These are phyloP conservation scores for Luffa aegyptiaca DNA, from an alignment of 306 rosid genomes.

Conservation along the genomic window DNA sequence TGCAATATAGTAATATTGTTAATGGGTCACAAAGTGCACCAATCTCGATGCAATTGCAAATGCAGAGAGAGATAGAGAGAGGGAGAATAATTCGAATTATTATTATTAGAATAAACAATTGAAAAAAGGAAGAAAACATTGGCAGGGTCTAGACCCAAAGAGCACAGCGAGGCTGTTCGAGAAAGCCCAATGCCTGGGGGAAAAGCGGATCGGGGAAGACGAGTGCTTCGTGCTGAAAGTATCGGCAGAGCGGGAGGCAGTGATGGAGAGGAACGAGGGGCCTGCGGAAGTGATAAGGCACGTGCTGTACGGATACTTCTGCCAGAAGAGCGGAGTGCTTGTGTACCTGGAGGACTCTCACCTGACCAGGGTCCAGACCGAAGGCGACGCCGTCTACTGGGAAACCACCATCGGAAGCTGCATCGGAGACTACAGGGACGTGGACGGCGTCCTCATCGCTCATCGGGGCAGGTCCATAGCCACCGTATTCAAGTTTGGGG, in stretches of 20 bases:
- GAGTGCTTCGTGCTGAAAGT: constrained; percentile 87
- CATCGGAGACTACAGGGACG: constrained; percentile 71
- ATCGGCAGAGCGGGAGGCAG: constrained; percentile 65
- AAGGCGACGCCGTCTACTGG: constrained; percentile 59
- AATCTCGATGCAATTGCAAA: neutral
- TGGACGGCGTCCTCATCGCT: constrained; percentile 67
- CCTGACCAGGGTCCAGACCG: constrained; percentile 65
- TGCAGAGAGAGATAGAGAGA: too few relatives aligned
- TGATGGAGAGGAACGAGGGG: constrained; percentile 77
- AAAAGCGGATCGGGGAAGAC: constrained; percentile 58
- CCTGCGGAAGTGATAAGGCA: constrained; percentile 89
- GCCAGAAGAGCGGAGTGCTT: constrained; percentile 90
- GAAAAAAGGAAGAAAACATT: neutral
- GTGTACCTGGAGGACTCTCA: constrained; percentile 89
- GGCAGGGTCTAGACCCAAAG: constrained; percentile 87
- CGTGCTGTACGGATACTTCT: constrained; percentile 76
- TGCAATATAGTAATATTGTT: neutral
- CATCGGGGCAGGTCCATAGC: constrained; percentile 90
- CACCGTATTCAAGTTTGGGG: constrained; percentile 73
- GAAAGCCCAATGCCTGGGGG: constrained; percentile 93
- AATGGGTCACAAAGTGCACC: neutral
- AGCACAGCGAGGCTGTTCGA: constrained; percentile 74
- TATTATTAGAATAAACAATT: neutral
- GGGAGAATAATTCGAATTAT: too few relatives aligned
- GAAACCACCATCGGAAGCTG: constrained; percentile 95